These are phyloP conservation scores for Ophiorrhiza pumila DNA, from an alignment of 257 asterid species.

Conservation along the genomic window DNA sequence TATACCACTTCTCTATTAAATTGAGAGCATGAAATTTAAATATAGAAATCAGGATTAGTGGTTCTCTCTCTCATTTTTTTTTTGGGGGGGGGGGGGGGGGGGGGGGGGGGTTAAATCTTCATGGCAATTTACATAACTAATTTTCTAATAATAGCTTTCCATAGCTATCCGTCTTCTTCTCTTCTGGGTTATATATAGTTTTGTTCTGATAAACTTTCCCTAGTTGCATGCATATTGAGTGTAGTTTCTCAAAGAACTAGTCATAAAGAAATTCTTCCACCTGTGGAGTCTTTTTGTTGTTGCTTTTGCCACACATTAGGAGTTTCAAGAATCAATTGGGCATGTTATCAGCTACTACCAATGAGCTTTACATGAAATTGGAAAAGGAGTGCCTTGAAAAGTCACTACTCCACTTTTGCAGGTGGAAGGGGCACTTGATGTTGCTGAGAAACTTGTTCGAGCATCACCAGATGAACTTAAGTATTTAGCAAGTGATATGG, in stretches of 20 bases:
- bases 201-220: not conserved
- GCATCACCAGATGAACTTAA: constrained; percentile 94
- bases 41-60: too few species aligned
- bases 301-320: not conserved
- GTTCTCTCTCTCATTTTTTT: too few species aligned
- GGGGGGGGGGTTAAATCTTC: too few species aligned
- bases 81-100: too few species aligned
- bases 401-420: constrained; percentile 31
- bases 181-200: not conserved
- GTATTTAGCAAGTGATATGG: constrained; percentile 69
- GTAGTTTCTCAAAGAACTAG: not conserved
- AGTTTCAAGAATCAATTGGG: not conserved
- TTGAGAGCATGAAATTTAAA: not conserved
- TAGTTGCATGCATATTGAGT: not conserved
- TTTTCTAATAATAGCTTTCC: not conserved
- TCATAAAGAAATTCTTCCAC: too few species aligned
- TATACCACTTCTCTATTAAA: not conserved
- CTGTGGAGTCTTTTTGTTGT: not conserved
- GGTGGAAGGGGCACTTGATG: constrained; percentile 90
- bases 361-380: constrained; percentile 10
- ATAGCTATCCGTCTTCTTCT: not conserved
- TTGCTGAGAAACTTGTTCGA: constrained; percentile 83
- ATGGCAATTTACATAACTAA: not conserved
- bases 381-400: constrained; percentile 4
- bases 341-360: not conserved